Evolutionary conservation across 139 green algal genomes (phyloP).

Genomic region (Chlorella sorokiniana): DNA sequence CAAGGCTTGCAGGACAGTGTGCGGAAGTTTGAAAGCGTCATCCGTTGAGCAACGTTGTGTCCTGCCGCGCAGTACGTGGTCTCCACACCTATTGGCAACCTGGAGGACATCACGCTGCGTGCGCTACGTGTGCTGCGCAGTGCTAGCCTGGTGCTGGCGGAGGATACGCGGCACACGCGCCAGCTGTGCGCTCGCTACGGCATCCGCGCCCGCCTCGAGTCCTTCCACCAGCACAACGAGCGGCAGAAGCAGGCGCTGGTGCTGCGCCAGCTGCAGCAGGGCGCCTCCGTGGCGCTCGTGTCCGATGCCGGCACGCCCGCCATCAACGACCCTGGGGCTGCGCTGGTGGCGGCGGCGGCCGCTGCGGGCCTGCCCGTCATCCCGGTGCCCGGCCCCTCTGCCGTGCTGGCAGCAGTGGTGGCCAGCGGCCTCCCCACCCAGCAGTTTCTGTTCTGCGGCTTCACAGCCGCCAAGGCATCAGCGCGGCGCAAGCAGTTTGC

Average conservation of each 20-base stretch:
- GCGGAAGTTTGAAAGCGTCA: neutral
- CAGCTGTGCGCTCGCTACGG: conserved; percentile 73
- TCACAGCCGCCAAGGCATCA: conserved; percentile 76
- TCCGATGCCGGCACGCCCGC: conserved; percentile 86
- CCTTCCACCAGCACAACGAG: conserved; percentile 92
- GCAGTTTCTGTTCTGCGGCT: conserved; percentile 83
- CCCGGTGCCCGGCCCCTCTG: conserved; percentile 84
- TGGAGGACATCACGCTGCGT: conserved; percentile 88
- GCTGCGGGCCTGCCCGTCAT: conserved; percentile 53
- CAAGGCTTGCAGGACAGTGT: neutral
- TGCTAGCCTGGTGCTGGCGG: conserved; percentile 73
- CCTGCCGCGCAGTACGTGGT: conserved; percentile 60
- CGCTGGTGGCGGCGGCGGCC: conserved; percentile 60
- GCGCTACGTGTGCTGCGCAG: conserved; percentile 68
- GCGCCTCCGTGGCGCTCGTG: conserved; percentile 81
- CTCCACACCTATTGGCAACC: conserved; percentile 82
- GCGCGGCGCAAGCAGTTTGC: conserved; percentile 50
- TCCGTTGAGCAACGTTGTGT: neutral
- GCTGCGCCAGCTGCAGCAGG: conserved; percentile 58
- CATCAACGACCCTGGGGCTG: conserved; percentile 87
- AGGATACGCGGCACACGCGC: conserved; percentile 88
- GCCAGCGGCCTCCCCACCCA: conserved; percentile 74
- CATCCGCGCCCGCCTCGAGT: conserved; percentile 49
- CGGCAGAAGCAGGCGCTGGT: conserved; percentile 49
- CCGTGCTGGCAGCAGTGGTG: conserved; percentile 73